Conservation (phyloP, 306 rosid genomes). For the Lathyrus sativus region DNA sequence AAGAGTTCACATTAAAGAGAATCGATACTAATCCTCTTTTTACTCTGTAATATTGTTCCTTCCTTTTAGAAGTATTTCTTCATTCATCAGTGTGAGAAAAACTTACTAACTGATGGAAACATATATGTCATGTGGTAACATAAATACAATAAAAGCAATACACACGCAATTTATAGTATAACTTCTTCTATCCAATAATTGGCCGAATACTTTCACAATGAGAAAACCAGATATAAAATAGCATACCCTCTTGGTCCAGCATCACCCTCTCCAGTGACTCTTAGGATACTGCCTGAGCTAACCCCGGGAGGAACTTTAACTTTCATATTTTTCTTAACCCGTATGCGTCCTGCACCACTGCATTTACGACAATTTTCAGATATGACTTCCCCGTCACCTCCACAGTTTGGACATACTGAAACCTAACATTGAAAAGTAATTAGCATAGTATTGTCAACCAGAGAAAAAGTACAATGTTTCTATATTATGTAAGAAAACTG, state of each 20-base stretch:
- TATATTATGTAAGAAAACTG: conserved; percentile 25
- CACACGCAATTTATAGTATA: neutral
- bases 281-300: conserved; percentile 82
- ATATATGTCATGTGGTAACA: conserved; percentile 27
- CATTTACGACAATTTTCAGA: conserved; percentile 90
- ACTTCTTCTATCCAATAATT: conserved; percentile 25
- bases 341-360: conserved; percentile 82
- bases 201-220: conserved; percentile 23
- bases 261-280: conserved; percentile 96
- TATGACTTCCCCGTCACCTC: conserved; percentile 92
- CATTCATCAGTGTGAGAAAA: conserved; percentile 10
- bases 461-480: conserved; percentile 13
- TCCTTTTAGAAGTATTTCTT: conserved; percentile 16
- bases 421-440: conserved; percentile 55
- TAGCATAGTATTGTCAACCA: conserved; percentile 22
- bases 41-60: conserved; percentile 15
- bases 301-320: conserved; percentile 97
- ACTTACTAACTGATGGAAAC: conserved; percentile 13
- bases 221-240: conserved; percentile 27
- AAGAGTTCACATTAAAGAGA: conserved; percentile 15
- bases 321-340: conserved; percentile 81
- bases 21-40: conserved; percentile 32
- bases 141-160: conserved; percentile 15
- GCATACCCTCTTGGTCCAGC: conserved; percentile 93
- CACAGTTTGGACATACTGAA: conserved; percentile 87